These are phyloP conservation scores for Chlamydomonas reinhardtii DNA, from an alignment of 163 green algal species.

Conservation along the genomic window DNA sequence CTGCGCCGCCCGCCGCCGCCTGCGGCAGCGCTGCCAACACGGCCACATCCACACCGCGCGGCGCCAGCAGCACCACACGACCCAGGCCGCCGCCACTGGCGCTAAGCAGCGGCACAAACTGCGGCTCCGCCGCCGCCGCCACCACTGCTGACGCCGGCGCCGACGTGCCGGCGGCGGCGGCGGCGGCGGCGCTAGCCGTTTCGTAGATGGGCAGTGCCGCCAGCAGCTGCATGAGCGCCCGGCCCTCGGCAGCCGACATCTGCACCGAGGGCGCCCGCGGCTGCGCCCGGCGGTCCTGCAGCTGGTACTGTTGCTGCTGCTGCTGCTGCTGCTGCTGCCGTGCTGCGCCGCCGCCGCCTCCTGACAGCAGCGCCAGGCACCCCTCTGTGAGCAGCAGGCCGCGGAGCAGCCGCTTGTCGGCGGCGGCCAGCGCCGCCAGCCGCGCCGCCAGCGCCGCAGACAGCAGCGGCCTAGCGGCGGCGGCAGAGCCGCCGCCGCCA, in stretches of 20 bases:
- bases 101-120: neutral
- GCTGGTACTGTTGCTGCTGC: neutral
- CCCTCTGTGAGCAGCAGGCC: slow-evolving; percentile 52
- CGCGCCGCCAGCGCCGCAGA: neutral
- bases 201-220: slow-evolving; percentile 63
- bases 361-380: slow-evolving; percentile 26
- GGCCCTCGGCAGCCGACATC: neutral
- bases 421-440: neutral
- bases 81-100: neutral
- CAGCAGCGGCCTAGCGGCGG: neutral
- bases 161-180: neutral
- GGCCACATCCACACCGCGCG: slow-evolving; percentile 23
- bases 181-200: neutral
- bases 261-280: neutral
- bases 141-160: neutral
- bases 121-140: neutral
- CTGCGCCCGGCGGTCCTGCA: neutral
- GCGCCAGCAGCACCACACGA: slow-evolving; percentile 40
- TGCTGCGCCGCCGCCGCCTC: neutral
- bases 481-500: no score
- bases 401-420: slow-evolving; percentile 43
- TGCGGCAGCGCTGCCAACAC: slow-evolving; percentile 7
- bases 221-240: slow-evolving; percentile 40
- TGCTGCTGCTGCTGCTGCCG: no score
- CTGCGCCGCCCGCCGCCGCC: no score